Evolutionary conservation across 116 monocot species (phyloP).

Genomic region (Papilionanthe hybrid): DNA sequence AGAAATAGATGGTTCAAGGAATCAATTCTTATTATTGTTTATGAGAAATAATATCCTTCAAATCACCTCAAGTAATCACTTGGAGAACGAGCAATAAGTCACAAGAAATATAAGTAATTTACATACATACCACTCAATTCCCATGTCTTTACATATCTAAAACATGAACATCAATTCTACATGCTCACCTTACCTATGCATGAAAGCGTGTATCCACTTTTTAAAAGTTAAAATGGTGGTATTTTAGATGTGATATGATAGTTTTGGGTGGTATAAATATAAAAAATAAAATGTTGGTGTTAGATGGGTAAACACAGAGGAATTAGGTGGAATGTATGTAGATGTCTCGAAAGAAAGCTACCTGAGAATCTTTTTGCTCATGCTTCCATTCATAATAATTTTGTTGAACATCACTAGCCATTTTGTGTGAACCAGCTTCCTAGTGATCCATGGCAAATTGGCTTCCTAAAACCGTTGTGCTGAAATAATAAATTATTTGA

Average conservation of each 20-base stretch:
- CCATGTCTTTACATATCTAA: too few species aligned
- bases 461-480: not conserved
- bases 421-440: not conserved
- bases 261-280: too few species aligned
- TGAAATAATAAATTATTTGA: not conserved
- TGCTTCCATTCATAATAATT: slow-evolving; percentile 15
- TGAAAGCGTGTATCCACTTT: too few species aligned
- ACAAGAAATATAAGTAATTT: not conserved
- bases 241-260: too few species aligned
- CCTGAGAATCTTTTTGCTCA: slow-evolving; percentile 16
- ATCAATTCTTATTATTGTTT: not conserved
- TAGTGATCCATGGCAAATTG: not conserved
- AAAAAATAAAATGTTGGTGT: too few species aligned
- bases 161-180: too few species aligned
- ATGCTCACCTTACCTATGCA: too few species aligned
- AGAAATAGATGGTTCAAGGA: not conserved
- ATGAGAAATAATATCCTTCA: not conserved
- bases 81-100: not conserved
- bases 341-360: not conserved
- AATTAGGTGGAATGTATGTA: too few species aligned
- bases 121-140: too few species aligned
- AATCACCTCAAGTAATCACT: not conserved
- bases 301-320: too few species aligned
- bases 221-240: too few species aligned
- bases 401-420: slow-evolving; percentile 23